These are phyloP conservation scores for Bromus sterilis DNA, from an alignment of 176 grass and related monocot genomes.

Conservation along the genomic window DNA sequence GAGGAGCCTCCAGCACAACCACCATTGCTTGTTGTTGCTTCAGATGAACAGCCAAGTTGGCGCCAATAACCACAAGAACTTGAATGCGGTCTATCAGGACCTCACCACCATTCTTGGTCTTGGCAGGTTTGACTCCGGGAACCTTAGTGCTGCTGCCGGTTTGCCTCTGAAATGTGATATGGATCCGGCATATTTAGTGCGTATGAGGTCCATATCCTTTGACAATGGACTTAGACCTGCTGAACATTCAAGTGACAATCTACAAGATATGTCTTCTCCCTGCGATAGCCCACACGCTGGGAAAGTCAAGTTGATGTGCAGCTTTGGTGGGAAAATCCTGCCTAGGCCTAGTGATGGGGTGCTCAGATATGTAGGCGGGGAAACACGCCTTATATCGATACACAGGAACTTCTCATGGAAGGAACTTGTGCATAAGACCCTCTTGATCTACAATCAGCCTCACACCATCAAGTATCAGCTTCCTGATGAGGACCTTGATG, in stretches of 20 bases:
- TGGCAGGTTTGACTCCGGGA: conserved; percentile 35
- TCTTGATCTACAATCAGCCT: conserved; percentile 61
- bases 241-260: conserved; percentile 31
- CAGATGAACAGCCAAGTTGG: conserved; percentile 24
- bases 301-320: conserved; percentile 90
- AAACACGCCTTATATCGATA: conserved; percentile 72
- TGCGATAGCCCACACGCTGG: conserved; percentile 44
- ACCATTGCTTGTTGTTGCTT: background rate
- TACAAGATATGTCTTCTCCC: conserved; percentile 15
- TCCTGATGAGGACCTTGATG: conserved; percentile 91
- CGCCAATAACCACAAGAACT: conserved; percentile 16
- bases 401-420: conserved; percentile 50
- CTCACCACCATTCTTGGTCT: conserved; percentile 39
- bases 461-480: conserved; percentile 97
- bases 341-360: conserved; percentile 83
- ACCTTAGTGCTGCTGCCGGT: conserved; percentile 29
- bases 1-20: background rate
- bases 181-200: conserved; percentile 25
- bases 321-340: conserved; percentile 92
- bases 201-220: background rate
- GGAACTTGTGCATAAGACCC: conserved; percentile 65
- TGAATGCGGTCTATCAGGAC: conserved; percentile 35
- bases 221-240: conserved; percentile 30
- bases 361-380: conserved; percentile 83
- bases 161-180: conserved; percentile 14